Conservation (phyloP, 148 eudicot species). For the Mesembryanthemum crystallinum region DNA sequence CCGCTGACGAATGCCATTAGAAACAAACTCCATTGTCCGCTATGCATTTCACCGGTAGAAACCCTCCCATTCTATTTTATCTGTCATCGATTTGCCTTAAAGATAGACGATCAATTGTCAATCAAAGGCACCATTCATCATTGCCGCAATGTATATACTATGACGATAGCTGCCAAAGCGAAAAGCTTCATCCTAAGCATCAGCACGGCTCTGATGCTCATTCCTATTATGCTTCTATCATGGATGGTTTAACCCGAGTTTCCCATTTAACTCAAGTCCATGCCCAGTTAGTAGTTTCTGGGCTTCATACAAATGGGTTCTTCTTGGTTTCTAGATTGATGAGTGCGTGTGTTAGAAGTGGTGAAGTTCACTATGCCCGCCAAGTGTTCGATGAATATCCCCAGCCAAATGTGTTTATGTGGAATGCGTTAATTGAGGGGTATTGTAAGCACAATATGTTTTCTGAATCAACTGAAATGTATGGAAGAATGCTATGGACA, state of each 20-base stretch:
- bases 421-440: conserved; percentile 58
- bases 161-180: not conserved
- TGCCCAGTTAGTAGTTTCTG: conserved; percentile 34
- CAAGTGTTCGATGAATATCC: conserved; percentile 60
- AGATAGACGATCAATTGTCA: not conserved
- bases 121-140: not conserved
- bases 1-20: not conserved
- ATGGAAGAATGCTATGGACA: conserved; percentile 39
- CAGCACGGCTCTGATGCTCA: conserved; percentile 22
- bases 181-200: not conserved
- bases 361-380: conserved; percentile 46
- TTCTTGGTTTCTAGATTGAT: conserved; percentile 51
- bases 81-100: not conserved
- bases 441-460: conserved; percentile 42
- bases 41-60: not conserved
- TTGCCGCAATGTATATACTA: not conserved
- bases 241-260: conserved; percentile 30
- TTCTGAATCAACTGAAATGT: conserved; percentile 34
- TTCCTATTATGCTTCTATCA: conserved; percentile 35
- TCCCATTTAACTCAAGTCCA: conserved; percentile 48
- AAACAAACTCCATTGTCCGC: not conserved
- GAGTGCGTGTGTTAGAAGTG: conserved; percentile 28
- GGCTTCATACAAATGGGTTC: conserved; percentile 36
- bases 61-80: not conserved
- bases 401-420: conserved; percentile 47